Evolutionary conservation across 352 stramenopile genomes (phyloP), one percentile per base, ranked within the genome.

Genomic region (Phytophthora fragariae): DNA sequence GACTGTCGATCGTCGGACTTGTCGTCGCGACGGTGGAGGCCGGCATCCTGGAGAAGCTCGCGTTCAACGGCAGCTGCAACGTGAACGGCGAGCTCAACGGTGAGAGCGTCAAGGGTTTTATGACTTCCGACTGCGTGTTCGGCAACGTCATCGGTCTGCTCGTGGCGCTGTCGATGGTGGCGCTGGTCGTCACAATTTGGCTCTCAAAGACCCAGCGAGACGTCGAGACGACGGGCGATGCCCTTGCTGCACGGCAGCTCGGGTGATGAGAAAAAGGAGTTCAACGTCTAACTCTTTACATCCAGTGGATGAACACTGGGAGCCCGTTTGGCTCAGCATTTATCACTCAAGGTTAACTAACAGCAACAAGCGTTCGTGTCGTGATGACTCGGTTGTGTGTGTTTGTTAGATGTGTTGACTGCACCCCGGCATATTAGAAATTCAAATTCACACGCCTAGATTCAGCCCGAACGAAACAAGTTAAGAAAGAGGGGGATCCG

Each of bases 51-150:
- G 85, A 97, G 75, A 96, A 96, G 68, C 83, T 97, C 47, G 83
- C 82, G 57, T 97, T 97, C 70, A 94, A 95, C 53, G 82, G 68
- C 9, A 95, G 87, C 61, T 97, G 90, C 81, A 96, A 97, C 67
- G 73, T 96, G 31, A 85, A 67, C 39, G 89, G 89, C 7, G 76
- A 80, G 39, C 68, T 94, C 21, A 76, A 96, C 44, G 89, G 86
- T 52, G 44, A 80, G 21, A 58, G 71, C n/a, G 83, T 95, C n/a
- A 77, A 76, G n/a, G 88, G 85, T 2, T 92, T 82, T 70, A 92
- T 94, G 86, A 76, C 90, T 2, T 46, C 69, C 0, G 88, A 95
- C 65, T 97, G 90, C 52, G 73, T 91, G 62, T 55, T 95, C 27
- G 90, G 86, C 27, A 96, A 94, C 67, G 78, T 80, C 35, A 90